Conservation (phyloP, 768 basidiomycete genomes). For the Tylopilus sp. region DNA sequence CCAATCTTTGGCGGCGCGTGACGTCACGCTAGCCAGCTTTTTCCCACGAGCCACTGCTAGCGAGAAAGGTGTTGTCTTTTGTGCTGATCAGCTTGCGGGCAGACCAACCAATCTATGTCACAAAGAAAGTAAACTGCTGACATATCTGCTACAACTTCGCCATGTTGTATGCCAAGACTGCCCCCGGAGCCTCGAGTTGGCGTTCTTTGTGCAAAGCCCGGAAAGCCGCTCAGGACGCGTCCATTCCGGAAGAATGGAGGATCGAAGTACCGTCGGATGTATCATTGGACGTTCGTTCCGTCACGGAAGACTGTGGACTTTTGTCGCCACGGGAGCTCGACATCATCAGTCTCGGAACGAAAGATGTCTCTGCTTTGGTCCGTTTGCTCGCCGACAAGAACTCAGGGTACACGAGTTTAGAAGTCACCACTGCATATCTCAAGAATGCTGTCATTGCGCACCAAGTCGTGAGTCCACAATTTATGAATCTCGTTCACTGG, state of each 20-base stretch:
- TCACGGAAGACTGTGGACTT: constrained; percentile 22
- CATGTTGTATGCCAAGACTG: constrained; percentile 3
- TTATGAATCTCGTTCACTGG: background rate
- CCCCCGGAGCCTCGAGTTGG: constrained; percentile 14
- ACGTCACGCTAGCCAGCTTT: too few relatives aligned
- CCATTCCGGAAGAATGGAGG: constrained; percentile 24
- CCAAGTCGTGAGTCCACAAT: constrained; percentile 18
- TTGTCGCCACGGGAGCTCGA: constrained; percentile 21
- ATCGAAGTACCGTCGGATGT: constrained; percentile 18
- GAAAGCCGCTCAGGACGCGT: constrained; percentile 20
- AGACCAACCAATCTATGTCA: background rate
- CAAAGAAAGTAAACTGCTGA: background rate
- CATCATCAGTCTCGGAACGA: constrained; percentile 22
- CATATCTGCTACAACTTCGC: background rate
- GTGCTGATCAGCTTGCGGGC: background rate
- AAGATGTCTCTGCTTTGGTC: constrained; percentile 23
- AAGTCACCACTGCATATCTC: constrained; percentile 28
- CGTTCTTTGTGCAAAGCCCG: constrained; percentile 16
- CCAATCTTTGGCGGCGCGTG: too few relatives aligned
- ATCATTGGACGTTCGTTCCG: constrained; percentile 17
- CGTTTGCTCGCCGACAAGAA: constrained; percentile 18
- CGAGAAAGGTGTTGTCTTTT: too few relatives aligned
- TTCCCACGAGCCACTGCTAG: too few relatives aligned
- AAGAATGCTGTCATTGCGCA: constrained; percentile 29
- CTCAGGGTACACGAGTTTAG: constrained; percentile 24